A percentile compares a stretch with the other conserved stretches of the same genome.
Conservation (phyloP, 2,329 filamentous ascomycete genomes). For the Ceratocystis harringtonii region DNA sequence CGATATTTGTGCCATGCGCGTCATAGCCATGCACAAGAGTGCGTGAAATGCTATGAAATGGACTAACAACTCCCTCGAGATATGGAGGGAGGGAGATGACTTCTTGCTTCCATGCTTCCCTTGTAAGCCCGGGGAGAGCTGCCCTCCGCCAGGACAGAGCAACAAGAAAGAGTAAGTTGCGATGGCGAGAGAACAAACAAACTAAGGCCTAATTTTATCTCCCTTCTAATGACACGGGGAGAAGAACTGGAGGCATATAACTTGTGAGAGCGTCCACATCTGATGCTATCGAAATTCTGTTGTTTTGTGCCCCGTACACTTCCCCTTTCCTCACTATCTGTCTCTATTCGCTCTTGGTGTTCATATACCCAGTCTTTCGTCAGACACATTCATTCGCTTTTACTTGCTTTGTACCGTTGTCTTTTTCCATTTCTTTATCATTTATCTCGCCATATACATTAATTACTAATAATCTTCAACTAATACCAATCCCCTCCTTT, state of each 20-base stretch:
- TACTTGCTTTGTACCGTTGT: background rate
- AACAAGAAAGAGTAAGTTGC: background rate
- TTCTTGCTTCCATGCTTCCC: background rate
- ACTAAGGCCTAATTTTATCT: background rate
- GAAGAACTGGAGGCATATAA: background rate
- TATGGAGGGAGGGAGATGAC: background rate
- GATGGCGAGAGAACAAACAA: background rate
- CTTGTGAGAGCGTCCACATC: background rate
- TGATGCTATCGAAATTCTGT: background rate
- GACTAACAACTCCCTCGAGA: background rate
- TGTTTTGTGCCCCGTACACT: background rate
- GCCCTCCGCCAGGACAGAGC: background rate
- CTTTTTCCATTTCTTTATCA: background rate
- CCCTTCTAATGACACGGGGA: background rate
- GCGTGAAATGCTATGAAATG: background rate
- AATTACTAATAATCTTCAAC: background rate
- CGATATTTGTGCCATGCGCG: background rate
- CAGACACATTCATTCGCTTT: background rate
- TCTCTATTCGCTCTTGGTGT: background rate
- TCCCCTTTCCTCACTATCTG: no score
- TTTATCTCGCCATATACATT: background rate
- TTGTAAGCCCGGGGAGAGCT: background rate
- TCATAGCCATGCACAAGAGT: background rate
- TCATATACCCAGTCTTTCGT: background rate
- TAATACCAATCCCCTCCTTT: background rate